Evolutionary conservation across 2,329 filamentous ascomycete genomes (phyloP), one percentile per base, ranked within the genome.

Genomic region (Talaromyces marneffei): DNA sequence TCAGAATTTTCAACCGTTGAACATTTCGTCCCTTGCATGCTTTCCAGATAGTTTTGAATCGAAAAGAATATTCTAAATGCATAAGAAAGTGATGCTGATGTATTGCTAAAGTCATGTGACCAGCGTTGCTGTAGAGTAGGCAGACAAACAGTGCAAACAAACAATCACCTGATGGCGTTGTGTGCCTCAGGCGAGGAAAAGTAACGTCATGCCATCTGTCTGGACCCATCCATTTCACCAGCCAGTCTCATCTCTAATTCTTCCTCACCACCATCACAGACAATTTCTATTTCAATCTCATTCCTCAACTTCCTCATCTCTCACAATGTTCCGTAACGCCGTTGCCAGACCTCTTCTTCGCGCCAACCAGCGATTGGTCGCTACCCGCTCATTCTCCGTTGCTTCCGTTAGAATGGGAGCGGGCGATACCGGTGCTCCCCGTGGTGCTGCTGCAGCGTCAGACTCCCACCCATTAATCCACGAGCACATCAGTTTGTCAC

Each of bases 361-460:
- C 58, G 57, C 83, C 68, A 78, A 76, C 71, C 77, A 81, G 69
- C 48, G 18, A 54, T 70, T 78, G 65, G 69, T 79, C 65, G 71
- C 78, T 65, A 75, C 72, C 72, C 80, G 82, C 66, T 82, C 85
- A 68, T 88, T 91, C 79, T 82, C 86, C 64, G 85, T 82, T 66
- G 83, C 86, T 62, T 75, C 81, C 67, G 81, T 84, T 72, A 82
- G 75, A 66, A 89, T 91, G 85, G 78, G 75, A 64, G 87, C 83
- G 68, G 90, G 89, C 66, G 89, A 91, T 74, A 87, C 85, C 65
- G 88, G 88, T 55, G 74, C 72, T 66, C 68, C 76, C 60, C 72
- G 73, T 31, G 77, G 76, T 58, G 33, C 7, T 27, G 52, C 52
- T 63, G 33, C 63, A 71, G 50, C 65, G 72, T 53, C 68, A 71